Evolutionary conservation across 495 filamentous ascomycete genomes (phyloP), one percentile per base, ranked within the genome.

Genomic region (Lasiosphaeria miniovina): DNA sequence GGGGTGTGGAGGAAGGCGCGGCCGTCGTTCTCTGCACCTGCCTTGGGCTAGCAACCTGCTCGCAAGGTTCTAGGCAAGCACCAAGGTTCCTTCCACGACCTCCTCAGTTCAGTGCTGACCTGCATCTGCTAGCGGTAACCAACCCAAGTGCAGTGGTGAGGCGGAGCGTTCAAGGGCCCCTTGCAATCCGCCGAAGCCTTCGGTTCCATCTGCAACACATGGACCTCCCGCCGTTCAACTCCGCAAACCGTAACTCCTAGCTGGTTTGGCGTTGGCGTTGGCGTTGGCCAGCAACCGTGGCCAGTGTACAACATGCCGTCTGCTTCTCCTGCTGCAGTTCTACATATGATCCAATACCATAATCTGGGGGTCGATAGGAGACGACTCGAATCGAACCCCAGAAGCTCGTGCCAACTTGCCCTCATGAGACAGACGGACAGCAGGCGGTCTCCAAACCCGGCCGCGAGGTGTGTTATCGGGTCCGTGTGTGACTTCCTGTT

Each of bases 401-500:
- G 17, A 4, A 24, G 49, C 17, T 51, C 11, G 49, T 2, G 15
- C 49, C 49, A 51, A 51, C 49, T 51, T 9, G 43, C 4, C 11
- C 6, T 9, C 12, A n/a, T 46, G 43, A 46, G 43, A 46, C 38
- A 14, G 2, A 41, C 12, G 12, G 43, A 46, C 12, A 11, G 12
- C 32, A 35, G 12, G n/a, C 8, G 52, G 36, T 41, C 52, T 55
- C 36, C 36, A 55, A 32, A 43, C 9, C 17, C 31, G 52, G 52
- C 49, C 49, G 24, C 49, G 24, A 49, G 46, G 49, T 52, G 24
- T 24, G 24, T 24, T 24, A 24, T 24, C 24, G 24, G 24, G 24
- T 24, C 24, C 24, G 2, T 36, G 36, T 59, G 49, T 53, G 57
- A 59, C 57, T 59, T 46, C 43, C 43, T 9, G 43, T 14, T 46